Evolutionary conservation across 2,329 filamentous ascomycete species (phyloP).

Genomic region (Apiospora hydei): DNA sequence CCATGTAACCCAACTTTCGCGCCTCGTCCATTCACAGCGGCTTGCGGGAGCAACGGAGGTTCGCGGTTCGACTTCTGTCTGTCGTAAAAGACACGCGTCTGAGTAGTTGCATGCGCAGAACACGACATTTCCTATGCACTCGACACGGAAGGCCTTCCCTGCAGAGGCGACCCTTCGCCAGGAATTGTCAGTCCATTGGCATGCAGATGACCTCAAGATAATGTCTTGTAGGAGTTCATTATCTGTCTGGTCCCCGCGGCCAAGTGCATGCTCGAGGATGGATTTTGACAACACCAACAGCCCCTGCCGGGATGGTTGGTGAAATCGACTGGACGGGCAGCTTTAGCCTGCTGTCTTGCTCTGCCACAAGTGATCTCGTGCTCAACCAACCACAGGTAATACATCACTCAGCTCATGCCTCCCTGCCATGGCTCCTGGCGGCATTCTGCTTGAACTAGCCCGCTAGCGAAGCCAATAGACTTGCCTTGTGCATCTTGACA

Average conservation of each 20-base stretch:
- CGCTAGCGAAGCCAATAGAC: not conserved
- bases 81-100: conserved; percentile 20
- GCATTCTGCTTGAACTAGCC: conserved; percentile 14
- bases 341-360: conserved; percentile 14
- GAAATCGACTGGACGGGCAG: not conserved
- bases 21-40: not conserved
- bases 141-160: conserved; percentile 9
- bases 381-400: conserved; percentile 14
- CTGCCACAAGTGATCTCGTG: conserved; percentile 6
- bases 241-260: not conserved
- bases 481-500: conserved; percentile 11
- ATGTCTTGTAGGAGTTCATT: not conserved
- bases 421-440: not conserved
- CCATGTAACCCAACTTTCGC: conserved; percentile 18
- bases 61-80: not conserved
- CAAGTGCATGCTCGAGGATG: not conserved
- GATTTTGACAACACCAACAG: conserved; percentile 13
- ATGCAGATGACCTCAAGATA: not conserved
- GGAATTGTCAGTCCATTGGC: not conserved
- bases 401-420: conserved; percentile 12
- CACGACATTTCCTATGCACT: conserved; percentile 13
- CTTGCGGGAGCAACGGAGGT: not conserved
- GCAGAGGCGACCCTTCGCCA: conserved; percentile 6
- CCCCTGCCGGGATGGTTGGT: not conserved
- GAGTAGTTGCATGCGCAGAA: not conserved